Evolutionary conservation across 441 rosid species (phyloP), one percentile per base, ranked within the genome.

Genomic region (Flueggea neowawraea): DNA sequence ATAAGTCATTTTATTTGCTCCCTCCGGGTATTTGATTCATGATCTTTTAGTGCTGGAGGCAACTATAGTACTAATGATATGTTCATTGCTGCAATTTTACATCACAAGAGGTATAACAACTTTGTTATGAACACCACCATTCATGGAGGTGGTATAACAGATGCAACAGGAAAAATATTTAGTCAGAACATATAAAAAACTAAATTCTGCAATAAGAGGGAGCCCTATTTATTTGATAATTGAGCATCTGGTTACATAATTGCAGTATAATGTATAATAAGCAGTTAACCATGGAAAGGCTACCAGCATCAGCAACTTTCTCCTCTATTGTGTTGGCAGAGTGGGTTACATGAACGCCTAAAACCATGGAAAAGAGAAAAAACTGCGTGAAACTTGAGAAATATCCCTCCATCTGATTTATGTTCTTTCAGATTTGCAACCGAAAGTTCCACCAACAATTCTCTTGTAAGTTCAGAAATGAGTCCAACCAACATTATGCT

Each of bases 401-500:
- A 8, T n/a, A 36, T 36, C 41, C 28, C 28, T 36, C 7, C 41
- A 8, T 47, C 12, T 4, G 50, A 47, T 47, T 14, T 11, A 11
- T 47, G 3, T 11, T 9, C 9, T 14, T 47, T 4, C 50, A 47
- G 4, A 10, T 47, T 47, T 14, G 12, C n/a, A 9, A 14, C n/a
- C 12, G 12, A 47, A 47, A 12, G 50, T 6, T 47, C 45, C 45
- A 43, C 28, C 28, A 8, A 5, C 41, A 36, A 36, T 36, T 36
- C 41, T 36, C 41, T 36, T 36, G 6, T 5, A 36, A 36, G 41
- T 36, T n/a, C 41, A 36, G 41, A 36, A 5, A 5, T 36, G 51
- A 54, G 31, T 45, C 52, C 49, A 32, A 41, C 15, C 54, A 15
- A 31, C 47, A 16, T 84, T 72, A 94, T 12, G 99, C 97, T 66